Evolutionary conservation across 2,329 filamentous ascomycete species (phyloP).

Genomic region (Exophiala xenobiotica): DNA sequence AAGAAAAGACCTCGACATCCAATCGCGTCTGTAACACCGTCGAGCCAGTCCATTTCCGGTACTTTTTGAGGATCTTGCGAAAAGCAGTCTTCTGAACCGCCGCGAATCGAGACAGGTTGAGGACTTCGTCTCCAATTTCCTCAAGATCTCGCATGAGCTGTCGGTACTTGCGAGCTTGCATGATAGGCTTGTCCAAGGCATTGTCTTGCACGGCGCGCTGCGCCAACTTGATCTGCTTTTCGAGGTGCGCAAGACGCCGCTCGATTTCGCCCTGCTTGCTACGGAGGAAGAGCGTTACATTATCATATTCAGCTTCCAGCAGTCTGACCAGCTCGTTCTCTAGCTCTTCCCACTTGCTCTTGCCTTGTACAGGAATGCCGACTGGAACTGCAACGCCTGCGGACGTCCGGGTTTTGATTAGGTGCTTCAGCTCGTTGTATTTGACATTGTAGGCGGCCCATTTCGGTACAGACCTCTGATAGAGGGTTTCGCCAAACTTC

Average conservation of each 20-base stretch:
- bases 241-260: slow-evolving; percentile 56
- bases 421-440: slow-evolving; percentile 81
- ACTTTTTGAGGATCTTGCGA: slow-evolving; percentile 81
- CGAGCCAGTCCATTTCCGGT: slow-evolving; percentile 83
- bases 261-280: slow-evolving; percentile 79
- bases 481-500: slow-evolving; percentile 76
- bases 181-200: slow-evolving; percentile 17
- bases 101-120: slow-evolving; percentile 68
- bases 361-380: slow-evolving; percentile 69
- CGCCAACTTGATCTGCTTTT: slow-evolving; percentile 39
- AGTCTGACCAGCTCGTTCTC: slow-evolving; percentile 70
- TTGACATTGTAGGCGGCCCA: slow-evolving; percentile 86
- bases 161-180: slow-evolving; percentile 43
- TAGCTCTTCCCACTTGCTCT: slow-evolving; percentile 60
- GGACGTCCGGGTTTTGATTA: slow-evolving; percentile 78
- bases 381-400: slow-evolving; percentile 66
- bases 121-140: slow-evolving; percentile 66
- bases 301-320: slow-evolving; percentile 71
- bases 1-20: slow-evolving; percentile 60
- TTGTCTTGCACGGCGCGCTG: slow-evolving; percentile 22
- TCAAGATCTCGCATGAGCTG: slow-evolving; percentile 52
- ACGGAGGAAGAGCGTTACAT: slow-evolving; percentile 73
- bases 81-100: slow-evolving; percentile 74
- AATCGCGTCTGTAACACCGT: slow-evolving; percentile 64
- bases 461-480: slow-evolving; percentile 74